A percentile compares a stretch with the other conserved stretches of the same genome.
These are phyloP conservation scores for Scedosporium boydii DNA, from an alignment of 2,329 filamentous ascomycete species.

Conservation along the genomic window DNA sequence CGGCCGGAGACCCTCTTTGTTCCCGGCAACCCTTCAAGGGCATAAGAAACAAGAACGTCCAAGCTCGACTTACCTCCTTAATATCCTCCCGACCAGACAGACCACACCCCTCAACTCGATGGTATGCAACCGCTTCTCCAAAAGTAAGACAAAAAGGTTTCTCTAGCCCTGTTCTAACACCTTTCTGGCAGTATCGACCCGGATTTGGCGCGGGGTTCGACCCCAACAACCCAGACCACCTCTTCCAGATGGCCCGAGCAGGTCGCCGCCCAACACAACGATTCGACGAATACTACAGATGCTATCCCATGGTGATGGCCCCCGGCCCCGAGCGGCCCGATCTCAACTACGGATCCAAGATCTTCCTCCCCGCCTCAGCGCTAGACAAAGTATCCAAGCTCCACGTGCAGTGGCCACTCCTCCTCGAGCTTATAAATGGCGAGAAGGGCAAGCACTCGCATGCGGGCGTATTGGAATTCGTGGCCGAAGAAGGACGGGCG, in stretches of 20 bases:
- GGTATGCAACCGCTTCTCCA: not conserved
- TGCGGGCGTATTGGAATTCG: conserved; percentile 92
- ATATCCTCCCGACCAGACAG: not conserved
- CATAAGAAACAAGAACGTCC: not conserved
- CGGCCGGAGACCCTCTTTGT: not conserved
- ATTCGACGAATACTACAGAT: conserved; percentile 98
- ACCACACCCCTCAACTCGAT: not conserved
- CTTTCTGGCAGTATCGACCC: not conserved
- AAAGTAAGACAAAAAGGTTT: not conserved
- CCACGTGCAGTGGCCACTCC: conserved; percentile 93
- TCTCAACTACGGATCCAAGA: conserved; percentile 94
- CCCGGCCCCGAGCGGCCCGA: conserved; percentile 80
- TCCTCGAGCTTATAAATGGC: conserved; percentile 93
- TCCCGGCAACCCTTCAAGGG: not conserved
- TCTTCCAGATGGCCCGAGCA: conserved; percentile 36
- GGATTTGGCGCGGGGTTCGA: conserved; percentile 34
- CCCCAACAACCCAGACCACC: conserved; percentile 35
- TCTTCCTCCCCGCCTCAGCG: conserved; percentile 91
- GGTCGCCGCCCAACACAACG: conserved; percentile 52
- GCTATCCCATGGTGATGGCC: conserved; percentile 92
- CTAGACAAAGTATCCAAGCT: conserved; percentile 93
- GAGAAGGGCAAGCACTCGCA: conserved; percentile 73
- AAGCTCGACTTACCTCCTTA: not conserved
- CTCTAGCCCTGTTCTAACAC: not conserved
- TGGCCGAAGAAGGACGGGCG: conserved; percentile 91